These are phyloP conservation scores for Fusarium longipes DNA, from an alignment of 2,329 filamentous ascomycete genomes.

Conservation along the genomic window DNA sequence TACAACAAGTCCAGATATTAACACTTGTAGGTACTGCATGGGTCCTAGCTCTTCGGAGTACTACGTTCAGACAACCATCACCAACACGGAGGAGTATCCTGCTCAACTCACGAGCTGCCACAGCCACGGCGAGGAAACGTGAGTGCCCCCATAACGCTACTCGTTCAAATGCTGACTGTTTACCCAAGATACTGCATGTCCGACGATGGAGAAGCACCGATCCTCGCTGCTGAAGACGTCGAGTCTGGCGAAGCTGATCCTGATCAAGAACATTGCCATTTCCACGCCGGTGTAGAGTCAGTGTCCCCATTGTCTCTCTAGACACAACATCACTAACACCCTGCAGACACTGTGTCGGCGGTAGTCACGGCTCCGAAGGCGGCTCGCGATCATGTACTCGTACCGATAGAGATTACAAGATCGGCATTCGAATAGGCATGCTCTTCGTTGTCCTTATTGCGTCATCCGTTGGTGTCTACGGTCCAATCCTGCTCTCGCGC, in stretches of 20 bases:
- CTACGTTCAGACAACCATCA: constrained; percentile 59
- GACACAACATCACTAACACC: constrained; percentile 6
- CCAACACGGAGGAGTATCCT: constrained; percentile 66
- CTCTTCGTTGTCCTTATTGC: constrained; percentile 78
- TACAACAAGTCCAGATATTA: rapidly evolving
- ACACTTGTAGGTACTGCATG: constrained; percentile 54
- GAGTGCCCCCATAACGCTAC: constrained; percentile 38
- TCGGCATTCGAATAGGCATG: constrained; percentile 74
- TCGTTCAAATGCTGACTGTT: neutral
- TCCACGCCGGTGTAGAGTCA: constrained; percentile 80
- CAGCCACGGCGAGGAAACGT: constrained; percentile 67
- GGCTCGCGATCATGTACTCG: constrained; percentile 59
- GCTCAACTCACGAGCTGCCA: constrained; percentile 74
- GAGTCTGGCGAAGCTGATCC: constrained; percentile 34
- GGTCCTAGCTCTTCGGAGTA: constrained; percentile 55
- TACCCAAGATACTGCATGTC: constrained; percentile 43
- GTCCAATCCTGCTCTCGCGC: constrained; percentile 70
- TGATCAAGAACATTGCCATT: constrained; percentile 68
- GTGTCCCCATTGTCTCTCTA: constrained; percentile 37
- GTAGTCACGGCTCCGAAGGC: constrained; percentile 49
- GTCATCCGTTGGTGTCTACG: constrained; percentile 75
- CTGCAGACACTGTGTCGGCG: constrained; percentile 66
- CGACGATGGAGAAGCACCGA: constrained; percentile 35
- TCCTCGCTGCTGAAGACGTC: constrained; percentile 29
- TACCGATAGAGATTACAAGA: constrained; percentile 69